A percentile compares a stretch with the other conserved stretches of the same genome.
These are phyloP conservation scores for Leishmania arabica DNA, from an alignment of 208 protist genomes.

Conservation along the genomic window DNA sequence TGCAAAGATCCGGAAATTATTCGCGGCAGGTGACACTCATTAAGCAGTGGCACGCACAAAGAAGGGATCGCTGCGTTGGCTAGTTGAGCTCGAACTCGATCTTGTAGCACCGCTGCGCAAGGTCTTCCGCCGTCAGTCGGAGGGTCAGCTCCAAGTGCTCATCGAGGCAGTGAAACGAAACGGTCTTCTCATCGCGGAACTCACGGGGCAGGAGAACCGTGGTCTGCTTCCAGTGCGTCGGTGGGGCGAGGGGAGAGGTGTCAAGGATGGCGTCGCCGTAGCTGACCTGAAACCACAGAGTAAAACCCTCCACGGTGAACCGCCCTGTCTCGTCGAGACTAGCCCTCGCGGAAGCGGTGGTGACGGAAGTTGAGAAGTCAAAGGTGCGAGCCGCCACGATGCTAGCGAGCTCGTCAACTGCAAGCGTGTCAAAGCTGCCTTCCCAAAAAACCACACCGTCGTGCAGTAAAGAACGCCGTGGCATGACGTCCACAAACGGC, in stretches of 20 bases:
- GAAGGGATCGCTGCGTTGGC: neutral
- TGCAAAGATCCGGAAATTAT: neutral
- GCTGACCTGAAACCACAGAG: slow-evolving; percentile 76
- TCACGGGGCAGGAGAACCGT: slow-evolving; percentile 60
- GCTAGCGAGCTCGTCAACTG: slow-evolving; percentile 23
- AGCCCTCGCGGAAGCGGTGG: slow-evolving; percentile 10
- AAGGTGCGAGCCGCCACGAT: slow-evolving; percentile 39
- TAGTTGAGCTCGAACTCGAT: slow-evolving; percentile 60
- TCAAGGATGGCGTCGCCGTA: slow-evolving; percentile 40
- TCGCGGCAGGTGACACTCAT: neutral
- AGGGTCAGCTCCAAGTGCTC: slow-evolving; percentile 39
- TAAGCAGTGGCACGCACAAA: neutral
- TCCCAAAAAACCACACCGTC: slow-evolving; percentile 42
- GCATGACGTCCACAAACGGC: slow-evolving; percentile 68
- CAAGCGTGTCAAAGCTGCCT: slow-evolving; percentile 32
- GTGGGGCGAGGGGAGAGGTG: slow-evolving; percentile 51
- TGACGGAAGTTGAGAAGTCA: slow-evolving; percentile 27
- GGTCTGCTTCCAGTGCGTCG: slow-evolving; percentile 93
- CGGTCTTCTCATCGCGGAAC: slow-evolving; percentile 38
- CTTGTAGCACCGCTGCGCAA: slow-evolving; percentile 52
- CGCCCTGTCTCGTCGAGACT: slow-evolving; percentile 8
- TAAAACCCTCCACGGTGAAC: slow-evolving; percentile 65
- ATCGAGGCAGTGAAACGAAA: slow-evolving; percentile 35
- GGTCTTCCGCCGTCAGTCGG: slow-evolving; percentile 30
- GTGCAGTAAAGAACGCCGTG: slow-evolving; percentile 50